These are phyloP conservation scores for Beta corolliflora DNA, from an alignment of 179 eudicot genomes.

Conservation along the genomic window DNA sequence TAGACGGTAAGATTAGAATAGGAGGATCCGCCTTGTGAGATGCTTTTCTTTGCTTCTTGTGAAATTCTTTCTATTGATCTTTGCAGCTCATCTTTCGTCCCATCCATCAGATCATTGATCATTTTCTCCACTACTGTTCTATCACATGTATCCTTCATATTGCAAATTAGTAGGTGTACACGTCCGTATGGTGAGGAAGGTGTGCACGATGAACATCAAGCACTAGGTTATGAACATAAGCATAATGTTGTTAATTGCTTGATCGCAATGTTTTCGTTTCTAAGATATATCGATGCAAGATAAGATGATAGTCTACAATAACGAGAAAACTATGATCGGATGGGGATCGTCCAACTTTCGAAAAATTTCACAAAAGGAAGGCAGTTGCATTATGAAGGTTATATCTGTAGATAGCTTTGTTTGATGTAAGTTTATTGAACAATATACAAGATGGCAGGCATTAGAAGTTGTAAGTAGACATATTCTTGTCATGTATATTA, in stretches of 20 bases:
- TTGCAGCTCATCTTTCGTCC: constrained; percentile 28
- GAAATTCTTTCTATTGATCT: constrained; percentile 27
- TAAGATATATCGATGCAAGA: constrained; percentile 64
- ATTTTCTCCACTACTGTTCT: constrained; percentile 39
- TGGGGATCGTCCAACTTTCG: constrained; percentile 53
- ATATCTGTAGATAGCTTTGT: neutral
- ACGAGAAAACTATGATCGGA: constrained; percentile 55
- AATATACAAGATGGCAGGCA: neutral
- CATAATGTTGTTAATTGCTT: neutral
- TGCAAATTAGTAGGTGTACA: too few relatives aligned
- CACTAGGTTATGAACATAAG: too few relatives aligned
- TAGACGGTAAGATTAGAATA: constrained; percentile 25
- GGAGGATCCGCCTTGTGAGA: constrained; percentile 33
- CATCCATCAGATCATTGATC: constrained; percentile 44
- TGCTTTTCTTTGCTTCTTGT: constrained; percentile 24
- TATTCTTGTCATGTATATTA: constrained; percentile 27
- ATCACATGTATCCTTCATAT: constrained; percentile 65
- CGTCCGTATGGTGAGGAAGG: too few relatives aligned
- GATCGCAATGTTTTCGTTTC: neutral
- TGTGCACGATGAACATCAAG: too few relatives aligned
- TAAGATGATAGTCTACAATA: constrained; percentile 59
- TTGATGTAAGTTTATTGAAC: constrained; percentile 12
- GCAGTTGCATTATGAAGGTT: constrained; percentile 27
- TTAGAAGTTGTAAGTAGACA: constrained; percentile 17
- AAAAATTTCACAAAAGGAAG: constrained; percentile 38